Evolutionary conservation across 2,329 filamentous ascomycete genomes (phyloP).

Genomic region (Fusarium secorum): DNA sequence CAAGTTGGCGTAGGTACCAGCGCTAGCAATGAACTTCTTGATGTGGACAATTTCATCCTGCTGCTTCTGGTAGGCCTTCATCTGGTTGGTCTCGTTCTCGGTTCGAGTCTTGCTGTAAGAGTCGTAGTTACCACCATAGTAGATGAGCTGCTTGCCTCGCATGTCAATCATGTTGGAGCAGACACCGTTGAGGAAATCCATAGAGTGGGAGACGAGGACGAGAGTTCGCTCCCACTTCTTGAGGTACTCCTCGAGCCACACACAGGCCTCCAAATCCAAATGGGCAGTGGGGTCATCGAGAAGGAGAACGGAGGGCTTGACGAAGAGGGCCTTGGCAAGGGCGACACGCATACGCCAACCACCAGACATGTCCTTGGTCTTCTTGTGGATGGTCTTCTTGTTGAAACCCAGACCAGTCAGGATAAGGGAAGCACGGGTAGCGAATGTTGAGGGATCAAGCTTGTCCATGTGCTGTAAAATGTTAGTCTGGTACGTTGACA

Average conservation of each 20-base stretch:
- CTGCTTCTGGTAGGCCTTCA: conserved; percentile 99
- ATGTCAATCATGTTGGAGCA: conserved; percentile 99
- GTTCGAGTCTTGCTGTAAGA: conserved; percentile 92
- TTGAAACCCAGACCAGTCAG: conserved; percentile 99
- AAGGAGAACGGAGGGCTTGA: conserved; percentile 93
- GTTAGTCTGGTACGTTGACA: conserved; percentile 26
- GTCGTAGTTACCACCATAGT: conserved; percentile 99
- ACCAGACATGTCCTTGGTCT: conserved; percentile 99
- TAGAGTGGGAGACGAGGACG: conserved; percentile 94
- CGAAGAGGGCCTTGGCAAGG: conserved; percentile 95
- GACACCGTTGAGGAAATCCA: conserved; percentile 99
- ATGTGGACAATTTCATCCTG: conserved; percentile 99
- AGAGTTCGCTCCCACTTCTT: conserved; percentile 99
- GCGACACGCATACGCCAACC: conserved; percentile 99
- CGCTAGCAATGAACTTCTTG: conserved; percentile 99
- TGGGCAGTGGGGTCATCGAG: conserved; percentile 99
- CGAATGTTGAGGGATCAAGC: conserved; percentile 98
- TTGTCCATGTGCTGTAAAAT: conserved; percentile 84
- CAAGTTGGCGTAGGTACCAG: conserved; percentile 99
- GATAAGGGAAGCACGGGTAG: conserved; percentile 94
- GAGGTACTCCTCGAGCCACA: conserved; percentile 99
- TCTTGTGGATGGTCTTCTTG: conserved; percentile 97
- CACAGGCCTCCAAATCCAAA: conserved; percentile 98
- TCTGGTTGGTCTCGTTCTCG: conserved; percentile 97
- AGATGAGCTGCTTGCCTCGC: conserved; percentile 85